Percentiles rank a stretch among this genome's conserved stretches.
phyloP scores from a whole-genome alignment of 2,329 filamentous ascomycete genomes.

The Mariannaea sp. region DNA sequence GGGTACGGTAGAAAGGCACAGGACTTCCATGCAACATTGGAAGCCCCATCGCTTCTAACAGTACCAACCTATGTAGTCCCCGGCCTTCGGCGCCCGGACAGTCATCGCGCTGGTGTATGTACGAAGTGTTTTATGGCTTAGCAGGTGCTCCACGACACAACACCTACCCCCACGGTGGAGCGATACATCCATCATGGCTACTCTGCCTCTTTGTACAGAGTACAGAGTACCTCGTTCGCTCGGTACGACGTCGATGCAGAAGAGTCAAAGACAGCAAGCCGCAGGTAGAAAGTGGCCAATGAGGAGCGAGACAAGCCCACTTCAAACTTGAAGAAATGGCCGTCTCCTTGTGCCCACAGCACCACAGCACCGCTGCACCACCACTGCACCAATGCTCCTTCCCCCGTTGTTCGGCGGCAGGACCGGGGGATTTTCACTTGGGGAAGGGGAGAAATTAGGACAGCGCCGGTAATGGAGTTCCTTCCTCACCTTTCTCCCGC shows the following conservation, averaged over 20 bases:
- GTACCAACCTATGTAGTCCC: too few relatives aligned
- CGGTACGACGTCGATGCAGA: not conserved
- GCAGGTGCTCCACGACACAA: too few relatives aligned
- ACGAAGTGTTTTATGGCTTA: too few relatives aligned
- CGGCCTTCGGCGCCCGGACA: slow-evolving; percentile 37
- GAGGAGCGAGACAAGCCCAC: not conserved
- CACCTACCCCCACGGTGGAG: too few relatives aligned
- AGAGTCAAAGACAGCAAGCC: not conserved
- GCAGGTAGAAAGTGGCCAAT: not conserved
- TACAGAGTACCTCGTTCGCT: too few relatives aligned
- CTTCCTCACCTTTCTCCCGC: slow-evolving; percentile 8
- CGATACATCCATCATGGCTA: too few relatives aligned
- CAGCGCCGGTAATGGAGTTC: slow-evolving; percentile 8
- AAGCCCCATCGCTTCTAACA: too few relatives aligned
- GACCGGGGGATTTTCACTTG: slow-evolving; percentile 6
- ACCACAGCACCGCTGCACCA: not conserved
- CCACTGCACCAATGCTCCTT: slow-evolving; percentile 1
- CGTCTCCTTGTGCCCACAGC: slow-evolving; percentile 6
- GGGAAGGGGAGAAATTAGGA: slow-evolving; percentile 26
- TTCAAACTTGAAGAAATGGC: not conserved
- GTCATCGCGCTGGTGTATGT: too few relatives aligned
- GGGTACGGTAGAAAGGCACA: too few relatives aligned
- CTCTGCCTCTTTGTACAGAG: too few relatives aligned
- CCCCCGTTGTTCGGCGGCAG: slow-evolving; percentile 12
- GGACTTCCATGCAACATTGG: too few relatives aligned